Evolutionary conservation across 2,329 filamentous ascomycete genomes (phyloP), one percentile per base, ranked within the genome.

Genomic region (Fusarium haematococcum): DNA sequence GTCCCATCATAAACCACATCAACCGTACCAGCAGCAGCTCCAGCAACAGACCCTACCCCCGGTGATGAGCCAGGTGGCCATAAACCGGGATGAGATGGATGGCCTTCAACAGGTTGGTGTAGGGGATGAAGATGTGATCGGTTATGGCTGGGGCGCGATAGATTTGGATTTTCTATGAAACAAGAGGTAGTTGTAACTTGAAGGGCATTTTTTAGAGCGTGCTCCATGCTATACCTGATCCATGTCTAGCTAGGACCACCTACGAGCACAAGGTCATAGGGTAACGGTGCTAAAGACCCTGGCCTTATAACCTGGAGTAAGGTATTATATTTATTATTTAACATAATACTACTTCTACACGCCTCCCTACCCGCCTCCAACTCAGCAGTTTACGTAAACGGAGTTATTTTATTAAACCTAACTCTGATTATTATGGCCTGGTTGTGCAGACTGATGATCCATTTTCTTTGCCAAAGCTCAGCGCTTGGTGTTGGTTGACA

Each of bases 91-190:
- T 32, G 59, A 50, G 7, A 48, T 48, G 41, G 59, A 48, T 18
- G 41, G 41, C 14, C 37, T 62, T 18, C 59, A 50, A 14, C 30
- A 62, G 41, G 59, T 48, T 50, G 27, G 39, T 11, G 18, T 48
- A 30, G 59, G 41, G n/a, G 41, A 48, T 62, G 39, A 62, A 3
- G n/a, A 62, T 25, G 59, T 50, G 59, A 62, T 62, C 5, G 41
- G 41, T n/a, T 62, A 62, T 18, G 59, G 59, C 1, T 62, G 59
- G 59, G 59, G 59, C 7, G 32, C 32, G 11, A 58, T 58, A 58
- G 54, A 58, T 18, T 58, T 58, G 32, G 54, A 58, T 37, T 58
- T 58, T 37, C 33, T 58, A 37, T 58, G 23, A 57, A 14, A 32
- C n/a, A 56, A 43, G 11, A 43, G 39, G 39, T 11, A 2, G 10